Evolutionary conservation across 805 yeast genomes (phyloP).

Genomic region (Nakazawaea populi): DNA sequence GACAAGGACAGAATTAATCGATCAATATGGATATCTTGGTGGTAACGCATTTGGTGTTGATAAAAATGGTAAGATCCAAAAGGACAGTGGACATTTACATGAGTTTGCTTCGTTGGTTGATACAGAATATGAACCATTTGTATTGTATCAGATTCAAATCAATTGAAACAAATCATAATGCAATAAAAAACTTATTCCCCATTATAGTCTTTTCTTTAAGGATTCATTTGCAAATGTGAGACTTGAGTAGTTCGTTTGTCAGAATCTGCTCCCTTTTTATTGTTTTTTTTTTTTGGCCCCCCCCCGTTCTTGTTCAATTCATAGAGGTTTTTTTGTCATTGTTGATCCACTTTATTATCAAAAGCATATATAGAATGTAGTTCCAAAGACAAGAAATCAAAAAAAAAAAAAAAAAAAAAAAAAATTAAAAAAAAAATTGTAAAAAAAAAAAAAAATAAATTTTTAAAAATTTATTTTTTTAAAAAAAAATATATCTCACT

Average conservation of each 20-base stretch:
- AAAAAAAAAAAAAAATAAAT: too few relatives aligned
- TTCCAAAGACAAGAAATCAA: too few relatives aligned
- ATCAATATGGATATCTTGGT: slow-evolving; percentile 82
- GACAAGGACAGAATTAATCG: slow-evolving; percentile 65
- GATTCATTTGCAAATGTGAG: too few relatives aligned
- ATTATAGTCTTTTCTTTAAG: too few relatives aligned
- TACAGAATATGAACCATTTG: slow-evolving; percentile 95
- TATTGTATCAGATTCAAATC: slow-evolving; percentile 57
- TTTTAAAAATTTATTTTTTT: too few relatives aligned
- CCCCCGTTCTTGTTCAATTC: not conserved
- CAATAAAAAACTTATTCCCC: not conserved
- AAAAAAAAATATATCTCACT: too few relatives aligned
- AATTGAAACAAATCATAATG: slow-evolving; percentile 14
- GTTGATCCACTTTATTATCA: not conserved
- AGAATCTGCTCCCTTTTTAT: too few relatives aligned
- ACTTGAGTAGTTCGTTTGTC: too few relatives aligned
- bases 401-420: too few relatives aligned
- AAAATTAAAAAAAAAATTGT: too few relatives aligned
- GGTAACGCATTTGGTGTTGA: slow-evolving; percentile 80
- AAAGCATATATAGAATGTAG: not conserved
- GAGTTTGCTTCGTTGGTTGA: slow-evolving; percentile 93
- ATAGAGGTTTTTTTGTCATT: not conserved
- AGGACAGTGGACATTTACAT: slow-evolving; percentile 54
- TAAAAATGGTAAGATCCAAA: slow-evolving; percentile 57
- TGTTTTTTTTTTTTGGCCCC: not conserved